Evolutionary conservation across 495 filamentous ascomycete genomes (phyloP), one percentile per base, ranked within the genome.

Genomic region (Penicillium bovifimosum): DNA sequence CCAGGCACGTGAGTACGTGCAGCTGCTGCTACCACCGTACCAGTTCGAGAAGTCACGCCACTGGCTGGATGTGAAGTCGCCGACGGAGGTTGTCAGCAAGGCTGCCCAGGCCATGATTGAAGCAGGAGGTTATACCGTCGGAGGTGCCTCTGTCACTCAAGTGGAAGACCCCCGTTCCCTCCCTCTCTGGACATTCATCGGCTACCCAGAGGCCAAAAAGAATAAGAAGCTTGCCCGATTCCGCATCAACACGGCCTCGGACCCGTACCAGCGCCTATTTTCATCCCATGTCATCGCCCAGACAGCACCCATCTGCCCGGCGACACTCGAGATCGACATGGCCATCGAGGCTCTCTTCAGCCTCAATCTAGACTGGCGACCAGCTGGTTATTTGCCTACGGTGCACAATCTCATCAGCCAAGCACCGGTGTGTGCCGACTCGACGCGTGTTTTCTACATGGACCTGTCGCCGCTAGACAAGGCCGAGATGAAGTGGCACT

Each of bases 41-140:
- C 75, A 80, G 50, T 84, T 84, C 41, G 75, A 79, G 24, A 72
- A 72, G 49, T 53, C 69, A 0, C 35, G 55, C 0, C 73, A 78
- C 39, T 77, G 73, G 73, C 44, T 75, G 38, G 60, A 68, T 1
- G 52, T 69, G 17, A 65, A 64, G 39, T 38, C 41, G 8, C 50
- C 50, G 8, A 35, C 8, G 8, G 26, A 53, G 24, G 24, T 10
- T 9, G 11, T 24, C 16, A n/a, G n/a, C n/a, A n/a, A n/a, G n/a
- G n/a, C n/a, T n/a, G n/a, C n/a, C n/a, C n/a, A n/a, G n/a, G n/a
- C n/a, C n/a, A n/a, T n/a, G n/a, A n/a, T n/a, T n/a, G n/a, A n/a
- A n/a, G n/a, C n/a, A n/a, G n/a, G n/a, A n/a, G n/a, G n/a, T n/a
- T n/a, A n/a, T n/a, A n/a, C n/a, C n/a, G n/a, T n/a, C n/a, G n/a